A percentile compares a stretch with the other conserved stretches of the same genome.
phyloP scores from a whole-genome alignment of 1,139 yeast genomes.

The Zhuliangozyma parablackwelliae region DNA sequence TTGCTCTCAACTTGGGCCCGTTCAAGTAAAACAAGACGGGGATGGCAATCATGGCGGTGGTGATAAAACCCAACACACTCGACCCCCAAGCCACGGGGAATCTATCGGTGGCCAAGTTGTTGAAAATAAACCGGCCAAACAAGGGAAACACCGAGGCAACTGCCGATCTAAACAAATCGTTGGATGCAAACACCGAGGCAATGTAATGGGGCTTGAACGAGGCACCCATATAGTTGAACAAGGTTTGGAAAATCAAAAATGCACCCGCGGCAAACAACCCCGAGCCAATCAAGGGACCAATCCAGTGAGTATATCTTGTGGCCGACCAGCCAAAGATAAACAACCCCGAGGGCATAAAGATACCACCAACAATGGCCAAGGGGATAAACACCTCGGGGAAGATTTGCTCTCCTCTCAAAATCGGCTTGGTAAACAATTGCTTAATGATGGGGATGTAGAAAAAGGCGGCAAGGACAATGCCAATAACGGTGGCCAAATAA shows the following conservation, averaged over 20 bases:
- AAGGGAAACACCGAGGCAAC: slow-evolving; percentile 63
- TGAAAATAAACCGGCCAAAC: slow-evolving; percentile 50
- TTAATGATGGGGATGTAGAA: slow-evolving; percentile 21
- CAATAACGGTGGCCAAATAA: slow-evolving; percentile 42
- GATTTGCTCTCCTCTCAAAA: slow-evolving; percentile 19
- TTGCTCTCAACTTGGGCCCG: slow-evolving; percentile 48
- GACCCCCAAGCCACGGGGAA: slow-evolving; percentile 60
- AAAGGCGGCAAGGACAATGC: slow-evolving; percentile 27
- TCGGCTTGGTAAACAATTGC: slow-evolving; percentile 19
- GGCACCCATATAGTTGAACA: slow-evolving; percentile 30
- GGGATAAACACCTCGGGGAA: slow-evolving; percentile 42
- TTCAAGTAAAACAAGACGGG: slow-evolving; percentile 45
- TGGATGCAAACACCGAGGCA: slow-evolving; percentile 60
- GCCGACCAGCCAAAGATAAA: slow-evolving; percentile 53
- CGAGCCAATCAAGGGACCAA: slow-evolving; percentile 41
- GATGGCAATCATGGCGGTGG: slow-evolving; percentile 38
- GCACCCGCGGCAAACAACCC: slow-evolving; percentile 33
- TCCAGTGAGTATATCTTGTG: slow-evolving; percentile 35
- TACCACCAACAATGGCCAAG: slow-evolving; percentile 39
- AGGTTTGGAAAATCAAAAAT: slow-evolving; percentile 39
- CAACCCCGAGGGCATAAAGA: slow-evolving; percentile 40
- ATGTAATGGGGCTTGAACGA: slow-evolving; percentile 32
- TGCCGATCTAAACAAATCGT: slow-evolving; percentile 47
- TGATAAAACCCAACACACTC: slow-evolving; percentile 41
- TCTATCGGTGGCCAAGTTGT: slow-evolving; percentile 37